Base-by-base conservation (phyloP, 139 green algal species). In the Volvox africanus region DNA sequence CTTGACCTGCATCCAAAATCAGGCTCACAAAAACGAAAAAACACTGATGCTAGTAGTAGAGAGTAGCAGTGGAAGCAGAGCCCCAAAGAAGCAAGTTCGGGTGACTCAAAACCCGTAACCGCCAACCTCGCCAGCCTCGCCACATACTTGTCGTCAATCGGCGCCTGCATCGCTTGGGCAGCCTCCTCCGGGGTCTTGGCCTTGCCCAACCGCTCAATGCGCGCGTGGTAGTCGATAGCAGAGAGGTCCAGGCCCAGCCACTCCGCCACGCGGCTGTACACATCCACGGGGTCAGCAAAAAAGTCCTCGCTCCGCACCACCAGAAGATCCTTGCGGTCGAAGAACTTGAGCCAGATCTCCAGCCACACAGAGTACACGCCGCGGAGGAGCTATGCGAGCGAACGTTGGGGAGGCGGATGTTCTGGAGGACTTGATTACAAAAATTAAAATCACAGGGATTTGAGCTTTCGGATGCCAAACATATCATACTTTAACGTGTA, bases 331-430 rank as follows among this genome's bases (percentile, higher is more conserved):
- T 68, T 30, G 0, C 87, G 86, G 6, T 91, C 88, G 32, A 95
- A 92, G 89, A 92, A 89, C 16, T 87, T 77, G 68, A 95, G 83
- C 93, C 93, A 95, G 1, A 88, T 35, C 79, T 93, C 86, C 22
- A 94, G 36, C 62, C 80, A 95, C 44, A 95, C 71, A 5, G n/a
- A 30, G 78, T 95, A 94, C 86, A 94, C 88, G 71, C 91, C 91
- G 20, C 93, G 93, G 17, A 95, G 92, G 82, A 95, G 50, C 93
- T 95, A 89, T 55, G 44, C 44, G 44, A 55, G 44, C 44, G 44
- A 9, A 55, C 5, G 9, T 5, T 55, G 44, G 44, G 5, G 44
- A 55, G 44, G 44, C 44, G 44, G 44, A 9, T 55, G n/a, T 55
- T 5, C 44, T 55, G 44, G 44, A 9, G 9, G 44, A 14, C 9